Conservation (phyloP, 768 basidiomycete genomes). For the Kwoniella botswanensis region DNA sequence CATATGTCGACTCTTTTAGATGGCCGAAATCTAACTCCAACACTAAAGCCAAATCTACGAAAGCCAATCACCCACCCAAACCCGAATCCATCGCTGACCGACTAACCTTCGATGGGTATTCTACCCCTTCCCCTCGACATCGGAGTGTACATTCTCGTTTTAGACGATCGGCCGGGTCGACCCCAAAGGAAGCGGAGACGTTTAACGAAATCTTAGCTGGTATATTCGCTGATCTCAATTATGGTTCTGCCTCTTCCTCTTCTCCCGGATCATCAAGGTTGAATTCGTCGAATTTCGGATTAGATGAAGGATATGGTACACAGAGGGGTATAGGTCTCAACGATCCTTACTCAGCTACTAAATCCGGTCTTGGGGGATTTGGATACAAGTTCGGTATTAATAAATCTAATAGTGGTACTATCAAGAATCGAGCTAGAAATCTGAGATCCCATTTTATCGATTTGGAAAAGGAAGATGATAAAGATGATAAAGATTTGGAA, state of each 20-base stretch:
- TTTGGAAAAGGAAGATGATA: background rate
- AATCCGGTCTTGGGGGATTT: slow-evolving; percentile 1
- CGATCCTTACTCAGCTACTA: slow-evolving; percentile 8
- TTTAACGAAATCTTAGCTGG: slow-evolving; percentile 34
- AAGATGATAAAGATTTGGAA: slow-evolving; percentile 25
- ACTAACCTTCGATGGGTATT: slow-evolving; percentile 10
- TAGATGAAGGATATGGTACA: background rate
- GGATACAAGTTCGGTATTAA: background rate
- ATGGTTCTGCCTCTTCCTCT: background rate
- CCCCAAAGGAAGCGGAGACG: slow-evolving; percentile 32
- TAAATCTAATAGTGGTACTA: background rate
- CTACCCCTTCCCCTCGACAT: slow-evolving; percentile 21
- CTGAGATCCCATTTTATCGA: slow-evolving; percentile 5
- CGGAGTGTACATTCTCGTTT: slow-evolving; percentile 28
- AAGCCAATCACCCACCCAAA: background rate
- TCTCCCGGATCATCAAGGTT: background rate
- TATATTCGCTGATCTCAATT: slow-evolving; percentile 36
- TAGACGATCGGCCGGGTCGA: slow-evolving; percentile 26
- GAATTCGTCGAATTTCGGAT: background rate
- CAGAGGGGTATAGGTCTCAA: background rate
- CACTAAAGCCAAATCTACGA: background rate
- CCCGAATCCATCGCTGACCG: slow-evolving; percentile 19
- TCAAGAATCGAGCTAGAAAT: slow-evolving; percentile 5
- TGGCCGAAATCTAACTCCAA: slow-evolving; percentile 14
- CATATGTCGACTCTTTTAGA: background rate